Percentiles rank a stretch among this genome's conserved stretches.
phyloP scores from a whole-genome alignment of 1,139 yeast species.

The Zhuliangozyma blackwelliae region DNA sequence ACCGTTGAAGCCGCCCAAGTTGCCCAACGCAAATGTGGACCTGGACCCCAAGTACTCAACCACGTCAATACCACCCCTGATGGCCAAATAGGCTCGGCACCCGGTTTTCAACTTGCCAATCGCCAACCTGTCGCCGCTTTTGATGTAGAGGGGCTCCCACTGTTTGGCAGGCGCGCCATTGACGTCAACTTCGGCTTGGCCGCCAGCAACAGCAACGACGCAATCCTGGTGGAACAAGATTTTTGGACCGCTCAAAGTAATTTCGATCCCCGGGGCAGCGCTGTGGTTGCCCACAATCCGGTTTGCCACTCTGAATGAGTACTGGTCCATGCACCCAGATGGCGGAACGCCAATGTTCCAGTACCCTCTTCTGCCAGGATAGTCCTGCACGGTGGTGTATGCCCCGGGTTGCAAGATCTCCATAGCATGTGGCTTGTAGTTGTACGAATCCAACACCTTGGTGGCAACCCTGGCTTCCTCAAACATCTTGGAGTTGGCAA shows the following conservation, averaged over 20 bases:
- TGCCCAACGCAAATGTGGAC: conserved; percentile 92
- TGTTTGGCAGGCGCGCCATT: conserved; percentile 52
- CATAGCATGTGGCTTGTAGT: conserved; percentile 76
- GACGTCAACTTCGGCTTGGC: conserved; percentile 60
- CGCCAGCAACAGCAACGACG: conserved; percentile 83
- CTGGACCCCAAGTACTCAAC: conserved; percentile 94
- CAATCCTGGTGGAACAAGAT: conserved; percentile 77
- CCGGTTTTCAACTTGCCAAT: conserved; percentile 79
- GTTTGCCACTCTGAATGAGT: conserved; percentile 85
- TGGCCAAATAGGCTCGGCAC: conserved; percentile 84
- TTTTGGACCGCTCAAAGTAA: conserved; percentile 84
- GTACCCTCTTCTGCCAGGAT: conserved; percentile 84
- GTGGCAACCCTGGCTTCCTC: conserved; percentile 80
- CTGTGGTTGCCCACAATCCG: conserved; percentile 81
- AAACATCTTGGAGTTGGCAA: conserved; percentile 82
- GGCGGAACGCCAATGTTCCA: conserved; percentile 97
- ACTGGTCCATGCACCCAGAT: conserved; percentile 96
- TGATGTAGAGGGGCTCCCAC: conserved; percentile 67
- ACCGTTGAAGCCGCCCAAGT: conserved; percentile 93
- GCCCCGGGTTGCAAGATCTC: conserved; percentile 88
- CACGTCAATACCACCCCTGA: conserved; percentile 91
- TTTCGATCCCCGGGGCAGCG: conserved; percentile 83
- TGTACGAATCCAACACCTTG: conserved; percentile 78
- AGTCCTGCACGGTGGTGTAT: conserved; percentile 92
- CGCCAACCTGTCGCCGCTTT: conserved; percentile 71